Base-by-base conservation (phyloP, 2,329 filamentous ascomycete species). In the Fusarium solani-melongenae region DNA sequence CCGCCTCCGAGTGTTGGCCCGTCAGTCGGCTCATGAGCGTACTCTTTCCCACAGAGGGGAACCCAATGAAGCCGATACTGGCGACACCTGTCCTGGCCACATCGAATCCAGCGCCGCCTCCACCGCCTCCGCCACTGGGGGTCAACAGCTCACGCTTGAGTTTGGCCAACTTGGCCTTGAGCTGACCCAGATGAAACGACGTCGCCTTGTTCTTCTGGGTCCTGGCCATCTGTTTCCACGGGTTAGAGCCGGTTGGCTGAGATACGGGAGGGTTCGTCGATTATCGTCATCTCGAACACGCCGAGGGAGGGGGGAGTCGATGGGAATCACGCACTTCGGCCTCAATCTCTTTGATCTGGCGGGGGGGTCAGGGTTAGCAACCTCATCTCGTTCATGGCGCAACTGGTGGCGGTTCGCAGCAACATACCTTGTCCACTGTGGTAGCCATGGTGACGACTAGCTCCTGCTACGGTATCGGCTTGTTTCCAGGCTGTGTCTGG, bases 181-280 rank as follows among this genome's bases (percentile, higher is more conserved):
- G 87, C 86, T 98, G 96, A 84, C 94, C 95, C 84, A 98, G 87
- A 89, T 98, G 95, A 84, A 92, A 98, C 57, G 94, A 95, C 14
- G 95, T 98, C 62, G 93, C 93, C 87, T 98, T 98, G 85, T 98
- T 98, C 87, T 98, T 98, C 84, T 98, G 95, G 81, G 95, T 98
- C 86, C 90, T 90, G 87, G 95, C 94, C 96, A 98, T 98, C 92
- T 96, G 75, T 78, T 67, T 57, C 60, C 57, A 61, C 51, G 64
- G 44, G 73, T 69, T 74, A 78, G 72, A 75, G 67, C 51, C 64
- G 60, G 34, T 46, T 31, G 57, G 60, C 24, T 34, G 53, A 38
- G 58, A 39, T 38, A 68, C 36, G 59, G 39, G 56, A 31, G 15
- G 20, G 20, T 41, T 60, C 38, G n/a, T 36, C n/a, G 65, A 49